phyloP scores from a whole-genome alignment of 306 rosid genomes.

The Pueraria montana region DNA sequence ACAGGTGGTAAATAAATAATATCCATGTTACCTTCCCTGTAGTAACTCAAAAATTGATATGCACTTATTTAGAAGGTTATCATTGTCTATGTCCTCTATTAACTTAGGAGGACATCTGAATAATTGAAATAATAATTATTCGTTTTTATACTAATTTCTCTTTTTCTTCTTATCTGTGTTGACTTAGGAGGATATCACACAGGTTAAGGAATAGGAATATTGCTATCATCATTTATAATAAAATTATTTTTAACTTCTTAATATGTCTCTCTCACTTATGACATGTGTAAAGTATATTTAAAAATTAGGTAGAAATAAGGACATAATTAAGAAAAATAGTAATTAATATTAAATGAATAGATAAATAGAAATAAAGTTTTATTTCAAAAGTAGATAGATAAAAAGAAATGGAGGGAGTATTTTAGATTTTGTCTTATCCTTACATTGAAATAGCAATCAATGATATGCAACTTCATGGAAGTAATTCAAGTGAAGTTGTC shows the following conservation, averaged over 20 bases:
- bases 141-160: background rate
- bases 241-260: background rate
- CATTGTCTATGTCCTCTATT: background rate
- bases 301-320: background rate
- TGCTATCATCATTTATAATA: background rate
- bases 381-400: background rate
- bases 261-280: background rate
- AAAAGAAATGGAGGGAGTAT: background rate
- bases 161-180: background rate
- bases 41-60: background rate
- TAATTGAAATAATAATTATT: background rate
- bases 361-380: background rate
- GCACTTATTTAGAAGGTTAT: background rate
- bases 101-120: background rate
- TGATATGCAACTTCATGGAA: conserved; percentile 25
- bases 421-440: background rate
- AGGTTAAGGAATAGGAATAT: background rate
- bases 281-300: background rate
- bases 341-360: background rate
- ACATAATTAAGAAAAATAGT: background rate
- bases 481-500: background rate
- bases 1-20: background rate
- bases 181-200: background rate
- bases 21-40: background rate
- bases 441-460: conserved; percentile 18